Evolutionary conservation across 164 flowering plant species (phyloP).

Genomic region (Taxillus chinensis): DNA sequence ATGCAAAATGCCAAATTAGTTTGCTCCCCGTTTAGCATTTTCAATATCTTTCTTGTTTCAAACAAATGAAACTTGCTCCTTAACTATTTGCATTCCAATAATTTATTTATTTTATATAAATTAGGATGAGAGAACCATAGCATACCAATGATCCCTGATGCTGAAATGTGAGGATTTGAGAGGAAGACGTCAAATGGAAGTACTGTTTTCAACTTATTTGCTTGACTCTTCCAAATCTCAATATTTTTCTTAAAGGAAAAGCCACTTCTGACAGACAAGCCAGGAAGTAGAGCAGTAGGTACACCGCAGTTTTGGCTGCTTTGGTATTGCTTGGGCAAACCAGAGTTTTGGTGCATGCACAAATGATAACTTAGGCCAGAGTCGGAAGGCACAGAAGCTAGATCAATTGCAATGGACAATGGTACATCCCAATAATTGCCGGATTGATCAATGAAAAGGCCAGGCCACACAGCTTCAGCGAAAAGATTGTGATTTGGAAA

Average conservation of each 20-base stretch:
- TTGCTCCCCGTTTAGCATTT: too few relatives aligned
- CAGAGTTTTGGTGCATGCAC: constrained; percentile 40
- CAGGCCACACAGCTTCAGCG: constrained; percentile 62
- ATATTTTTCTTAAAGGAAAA: constrained; percentile 45
- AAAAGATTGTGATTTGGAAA: constrained; percentile 61
- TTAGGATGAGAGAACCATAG: not conserved
- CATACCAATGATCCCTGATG: constrained; percentile 65
- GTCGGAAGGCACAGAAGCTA: constrained; percentile 56
- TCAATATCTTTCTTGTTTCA: too few relatives aligned
- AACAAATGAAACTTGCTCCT: too few relatives aligned
- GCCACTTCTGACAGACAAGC: constrained; percentile 47
- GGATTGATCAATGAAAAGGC: constrained; percentile 54
- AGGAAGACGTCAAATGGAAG: constrained; percentile 76
- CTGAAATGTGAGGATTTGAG: constrained; percentile 67
- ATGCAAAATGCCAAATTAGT: too few relatives aligned
- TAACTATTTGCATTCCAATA: too few relatives aligned
- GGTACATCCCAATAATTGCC: constrained; percentile 91
- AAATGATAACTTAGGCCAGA: constrained; percentile 67
- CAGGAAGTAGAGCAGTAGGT: constrained; percentile 53
- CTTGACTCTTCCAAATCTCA: constrained; percentile 68
- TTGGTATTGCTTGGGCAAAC: constrained; percentile 34
- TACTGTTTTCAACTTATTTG: constrained; percentile 52
- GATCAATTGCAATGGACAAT: constrained; percentile 47
- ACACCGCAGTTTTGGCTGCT: constrained; percentile 22
- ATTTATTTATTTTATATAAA: not conserved